These are phyloP conservation scores for Hordeum pubiflorum DNA, from an alignment of 202 grass and related monocot genomes.

Conservation along the genomic window DNA sequence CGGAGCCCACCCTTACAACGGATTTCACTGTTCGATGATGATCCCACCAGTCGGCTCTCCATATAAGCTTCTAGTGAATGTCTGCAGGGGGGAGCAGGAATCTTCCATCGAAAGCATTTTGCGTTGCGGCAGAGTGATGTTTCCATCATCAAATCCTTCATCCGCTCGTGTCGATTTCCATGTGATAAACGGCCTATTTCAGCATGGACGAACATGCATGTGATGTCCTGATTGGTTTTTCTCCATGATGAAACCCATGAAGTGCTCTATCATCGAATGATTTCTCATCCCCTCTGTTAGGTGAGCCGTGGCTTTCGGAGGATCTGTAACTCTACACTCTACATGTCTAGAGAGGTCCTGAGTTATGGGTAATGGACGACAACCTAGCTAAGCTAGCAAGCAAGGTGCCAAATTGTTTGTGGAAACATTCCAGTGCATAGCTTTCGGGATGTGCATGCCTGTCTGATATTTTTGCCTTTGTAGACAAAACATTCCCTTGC, in stretches of 20 bases:
- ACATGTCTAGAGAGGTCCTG: conserved; percentile 22
- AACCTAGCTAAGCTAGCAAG: not conserved
- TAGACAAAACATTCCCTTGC: not conserved
- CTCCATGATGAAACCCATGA: conserved; percentile 4
- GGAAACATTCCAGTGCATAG: not conserved
- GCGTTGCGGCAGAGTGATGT: not conserved
- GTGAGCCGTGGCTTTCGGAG: conserved; percentile 14
- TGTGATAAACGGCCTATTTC: not conserved
- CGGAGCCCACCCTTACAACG: not conserved
- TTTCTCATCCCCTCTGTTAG: conserved; percentile 22
- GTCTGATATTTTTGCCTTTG: not conserved
- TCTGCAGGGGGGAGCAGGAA: conserved; percentile 9
- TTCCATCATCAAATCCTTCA: not conserved
- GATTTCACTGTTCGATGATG: not conserved
- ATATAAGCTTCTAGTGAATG: conserved; percentile 20
- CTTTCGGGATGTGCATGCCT: not conserved
- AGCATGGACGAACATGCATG: not conserved
- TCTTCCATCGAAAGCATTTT: conserved; percentile 5
- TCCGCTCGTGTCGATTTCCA: not conserved
- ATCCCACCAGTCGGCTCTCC: conserved; percentile 11
- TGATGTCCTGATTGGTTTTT: not conserved
- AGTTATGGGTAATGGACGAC: conserved; percentile 3
- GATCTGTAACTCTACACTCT: conserved; percentile 28
- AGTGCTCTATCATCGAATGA: not conserved
- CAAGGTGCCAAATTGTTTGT: not conserved